phyloP scores from a whole-genome alignment of 1,284 basidiomycete genomes.

The Vanrija sp. region DNA sequence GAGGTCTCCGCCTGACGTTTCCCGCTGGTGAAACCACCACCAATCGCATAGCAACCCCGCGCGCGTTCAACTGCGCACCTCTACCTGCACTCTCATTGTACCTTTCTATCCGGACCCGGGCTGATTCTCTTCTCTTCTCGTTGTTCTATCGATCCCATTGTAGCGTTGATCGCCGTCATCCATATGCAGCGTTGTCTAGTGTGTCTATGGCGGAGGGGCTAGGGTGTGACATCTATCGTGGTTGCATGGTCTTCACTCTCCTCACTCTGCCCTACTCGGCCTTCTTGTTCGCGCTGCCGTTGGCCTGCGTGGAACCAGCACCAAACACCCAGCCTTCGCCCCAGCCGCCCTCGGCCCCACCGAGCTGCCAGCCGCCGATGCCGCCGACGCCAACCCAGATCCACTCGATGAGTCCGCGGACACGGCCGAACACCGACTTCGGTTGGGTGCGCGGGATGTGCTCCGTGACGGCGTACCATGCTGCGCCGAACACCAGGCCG shows the following conservation, averaged over 20 bases:
- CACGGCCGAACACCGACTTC: constrained; percentile 13
- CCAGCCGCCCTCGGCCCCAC: constrained; percentile 38
- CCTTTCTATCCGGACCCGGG: not conserved
- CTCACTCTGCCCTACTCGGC: constrained; percentile 1
- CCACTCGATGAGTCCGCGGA: constrained; percentile 22
- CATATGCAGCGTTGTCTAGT: constrained; percentile 5
- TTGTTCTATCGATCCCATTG: constrained; percentile 1
- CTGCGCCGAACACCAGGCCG: constrained; percentile 26
- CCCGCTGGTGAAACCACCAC: not conserved
- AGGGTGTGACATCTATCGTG: too few species aligned
- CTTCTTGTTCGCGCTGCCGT: not conserved
- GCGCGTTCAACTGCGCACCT: not conserved
- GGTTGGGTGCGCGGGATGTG: constrained; percentile 31
- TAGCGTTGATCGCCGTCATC: not conserved
- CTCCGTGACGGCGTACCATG: constrained; percentile 35
- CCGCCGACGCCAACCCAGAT: constrained; percentile 40
- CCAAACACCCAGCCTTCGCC: constrained; percentile 34
- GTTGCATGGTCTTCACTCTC: not conserved
- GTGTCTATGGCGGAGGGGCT: not conserved
- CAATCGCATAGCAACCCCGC: not conserved
- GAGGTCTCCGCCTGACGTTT: not conserved
- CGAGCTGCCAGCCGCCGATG: constrained; percentile 37
- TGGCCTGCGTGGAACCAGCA: not conserved
- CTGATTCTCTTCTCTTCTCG: not conserved
- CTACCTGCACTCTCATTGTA: not conserved